Conservation (phyloP, 139 green algal species). For the Zygnema cylindricum region DNA sequence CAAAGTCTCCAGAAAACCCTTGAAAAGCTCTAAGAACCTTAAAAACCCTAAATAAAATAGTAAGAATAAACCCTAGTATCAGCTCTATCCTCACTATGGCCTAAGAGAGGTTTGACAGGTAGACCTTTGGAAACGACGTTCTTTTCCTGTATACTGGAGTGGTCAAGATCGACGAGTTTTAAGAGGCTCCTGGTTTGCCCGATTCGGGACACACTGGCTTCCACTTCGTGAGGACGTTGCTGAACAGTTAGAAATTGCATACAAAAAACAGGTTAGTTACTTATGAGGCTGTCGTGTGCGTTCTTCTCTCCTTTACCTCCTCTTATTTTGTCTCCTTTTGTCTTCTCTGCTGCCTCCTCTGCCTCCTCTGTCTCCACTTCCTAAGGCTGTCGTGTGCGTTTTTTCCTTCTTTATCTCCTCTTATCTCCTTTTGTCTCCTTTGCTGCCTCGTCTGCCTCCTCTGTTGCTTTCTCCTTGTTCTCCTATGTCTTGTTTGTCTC, state of each 20-base stretch:
- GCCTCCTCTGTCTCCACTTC: too few species aligned
- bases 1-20: not conserved
- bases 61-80: not conserved
- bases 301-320: not conserved
- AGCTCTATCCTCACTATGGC: not conserved
- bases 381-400: not conserved
- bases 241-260: slow-evolving; percentile 58
- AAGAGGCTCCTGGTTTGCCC: slow-evolving; percentile 46
- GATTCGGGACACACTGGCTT: slow-evolving; percentile 27
- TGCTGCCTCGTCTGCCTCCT: too few species aligned
- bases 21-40: not conserved
- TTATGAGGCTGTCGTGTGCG: not conserved
- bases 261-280: slow-evolving; percentile 35
- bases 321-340: not conserved
- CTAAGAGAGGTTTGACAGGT: slow-evolving; percentile 7
- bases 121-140: slow-evolving; percentile 20
- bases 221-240: slow-evolving; percentile 49
- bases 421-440: not conserved
- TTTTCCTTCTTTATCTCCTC: not conserved
- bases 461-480: too few species aligned
- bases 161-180: slow-evolving; percentile 48
- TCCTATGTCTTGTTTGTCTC: not conserved
- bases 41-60: not conserved
- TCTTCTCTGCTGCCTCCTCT: too few species aligned
- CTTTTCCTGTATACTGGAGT: slow-evolving; percentile 50